These are phyloP conservation scores for Trichoderma asperelloides DNA, from an alignment of 495 filamentous ascomycete species.

Conservation along the genomic window DNA sequence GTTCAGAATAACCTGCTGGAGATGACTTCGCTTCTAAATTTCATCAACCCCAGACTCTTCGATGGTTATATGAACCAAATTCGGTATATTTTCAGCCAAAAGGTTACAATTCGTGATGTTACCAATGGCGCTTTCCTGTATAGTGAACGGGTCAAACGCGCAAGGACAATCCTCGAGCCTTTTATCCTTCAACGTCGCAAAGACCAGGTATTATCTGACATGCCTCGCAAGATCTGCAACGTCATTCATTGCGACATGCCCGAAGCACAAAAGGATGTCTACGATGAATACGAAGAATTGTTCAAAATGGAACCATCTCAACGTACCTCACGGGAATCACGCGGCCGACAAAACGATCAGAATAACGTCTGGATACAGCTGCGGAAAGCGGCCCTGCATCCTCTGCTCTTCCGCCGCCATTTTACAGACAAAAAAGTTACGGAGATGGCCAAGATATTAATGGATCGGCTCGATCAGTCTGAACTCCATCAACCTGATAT, in stretches of 20 bases:
- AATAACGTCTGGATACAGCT: conserved; percentile 83
- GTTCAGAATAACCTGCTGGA: conserved; percentile 95
- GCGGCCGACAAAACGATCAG: conserved; percentile 33
- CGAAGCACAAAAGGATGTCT: conserved; percentile 56
- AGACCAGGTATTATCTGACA: conserved; percentile 79
- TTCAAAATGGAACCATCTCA: conserved; percentile 40
- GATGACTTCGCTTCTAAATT: conserved; percentile 75
- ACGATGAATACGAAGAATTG: conserved; percentile 41
- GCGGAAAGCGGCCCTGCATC: conserved; percentile 87
- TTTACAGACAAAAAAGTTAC: conserved; percentile 65
- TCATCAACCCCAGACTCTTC: conserved; percentile 84
- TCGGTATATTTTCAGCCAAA: conserved; percentile 77
- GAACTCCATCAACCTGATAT: conserved; percentile 45
- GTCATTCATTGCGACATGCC: conserved; percentile 77
- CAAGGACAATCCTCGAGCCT: conserved; percentile 85
- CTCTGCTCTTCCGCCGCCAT: conserved; percentile 71
- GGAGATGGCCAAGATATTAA: conserved; percentile 68
- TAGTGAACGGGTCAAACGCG: conserved; percentile 72
- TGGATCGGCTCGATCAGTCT: conserved; percentile 41
- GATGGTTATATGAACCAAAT: conserved; percentile 62
- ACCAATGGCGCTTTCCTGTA: conserved; percentile 72
- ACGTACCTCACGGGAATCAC: conserved; percentile 24
- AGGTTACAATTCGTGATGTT: conserved; percentile 68
- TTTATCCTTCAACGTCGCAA: conserved; percentile 93
- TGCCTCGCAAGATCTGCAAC: conserved; percentile 70